A percentile compares a stretch with the other conserved stretches of the same genome.
Evolutionary conservation across 2,329 filamentous ascomycete species (phyloP).

Genomic region (Venturiaceae sp.): DNA sequence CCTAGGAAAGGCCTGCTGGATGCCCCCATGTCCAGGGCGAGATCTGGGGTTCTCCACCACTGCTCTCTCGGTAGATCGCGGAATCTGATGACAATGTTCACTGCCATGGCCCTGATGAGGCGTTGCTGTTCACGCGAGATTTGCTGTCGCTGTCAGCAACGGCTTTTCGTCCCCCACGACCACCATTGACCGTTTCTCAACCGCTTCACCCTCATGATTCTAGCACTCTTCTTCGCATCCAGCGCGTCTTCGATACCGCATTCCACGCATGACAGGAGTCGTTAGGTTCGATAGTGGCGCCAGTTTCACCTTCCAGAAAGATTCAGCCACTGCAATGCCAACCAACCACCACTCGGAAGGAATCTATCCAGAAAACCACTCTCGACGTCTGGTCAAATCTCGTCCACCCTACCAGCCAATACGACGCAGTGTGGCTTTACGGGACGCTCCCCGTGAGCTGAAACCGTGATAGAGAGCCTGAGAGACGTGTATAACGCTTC

Average conservation of each 20-base stretch:
- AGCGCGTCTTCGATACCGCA: not conserved
- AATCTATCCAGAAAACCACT: not conserved
- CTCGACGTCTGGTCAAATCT: not conserved
- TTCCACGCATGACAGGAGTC: not conserved
- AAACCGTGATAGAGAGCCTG: not conserved
- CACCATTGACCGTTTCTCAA: not conserved
- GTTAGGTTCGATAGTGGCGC: not conserved
- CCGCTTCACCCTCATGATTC: not conserved
- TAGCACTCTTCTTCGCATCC: not conserved
- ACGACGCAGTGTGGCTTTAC: not conserved
- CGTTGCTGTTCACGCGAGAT: no score
- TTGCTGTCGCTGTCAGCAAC: no score
- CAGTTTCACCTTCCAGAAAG: not conserved
- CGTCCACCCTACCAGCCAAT: not conserved
- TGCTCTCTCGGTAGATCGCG: not conserved
- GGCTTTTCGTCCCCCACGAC: not conserved
- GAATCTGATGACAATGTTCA: not conserved
- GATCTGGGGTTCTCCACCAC: not conserved
- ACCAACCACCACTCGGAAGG: not conserved
- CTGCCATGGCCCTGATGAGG: no score
- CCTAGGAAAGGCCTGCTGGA: not conserved
- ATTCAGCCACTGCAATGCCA: not conserved
- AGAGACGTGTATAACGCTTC: not conserved
- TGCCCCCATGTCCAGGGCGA: not conserved
- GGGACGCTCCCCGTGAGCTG: not conserved